A percentile compares a stretch with the other conserved stretches of the same genome.
Conservation (phyloP, 106 monocot genomes). For the Dendrobium huoshanense region DNA sequence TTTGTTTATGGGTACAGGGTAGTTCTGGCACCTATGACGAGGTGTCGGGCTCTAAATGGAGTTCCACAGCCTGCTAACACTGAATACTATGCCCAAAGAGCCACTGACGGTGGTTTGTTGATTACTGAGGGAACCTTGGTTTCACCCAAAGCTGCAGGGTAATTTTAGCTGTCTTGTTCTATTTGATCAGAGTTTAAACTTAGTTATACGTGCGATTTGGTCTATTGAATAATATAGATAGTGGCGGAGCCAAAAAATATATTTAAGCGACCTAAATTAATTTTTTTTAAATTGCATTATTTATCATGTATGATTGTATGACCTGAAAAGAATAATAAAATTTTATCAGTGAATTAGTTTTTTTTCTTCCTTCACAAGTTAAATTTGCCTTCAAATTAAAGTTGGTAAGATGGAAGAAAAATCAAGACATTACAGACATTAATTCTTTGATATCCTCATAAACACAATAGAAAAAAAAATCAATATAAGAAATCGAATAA, state of each 20-base stretch:
- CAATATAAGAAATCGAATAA: neutral
- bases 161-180: conserved; percentile 14
- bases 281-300: too few relatives aligned
- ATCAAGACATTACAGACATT: too few relatives aligned
- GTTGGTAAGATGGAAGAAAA: too few relatives aligned
- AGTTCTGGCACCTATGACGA: conserved; percentile 72
- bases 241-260: too few relatives aligned
- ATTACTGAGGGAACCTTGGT: conserved; percentile 68
- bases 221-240: neutral
- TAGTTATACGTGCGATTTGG: neutral
- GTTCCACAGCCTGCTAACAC: conserved; percentile 36
- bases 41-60: conserved; percentile 57
- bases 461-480: too few relatives aligned
- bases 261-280: too few relatives aligned
- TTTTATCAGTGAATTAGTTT: too few relatives aligned
- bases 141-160: conserved; percentile 54
- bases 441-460: too few relatives aligned
- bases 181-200: neutral
- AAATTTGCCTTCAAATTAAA: too few relatives aligned
- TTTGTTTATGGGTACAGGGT: conserved; percentile 23
- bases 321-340: too few relatives aligned
- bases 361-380: too few relatives aligned
- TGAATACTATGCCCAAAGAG: conserved; percentile 53
- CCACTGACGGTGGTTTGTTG: conserved; percentile 52
- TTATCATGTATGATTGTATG: too few relatives aligned